phyloP scores from a whole-genome alignment of 2,329 filamentous ascomycete species.

The Neopestalotiopsis rosae region DNA sequence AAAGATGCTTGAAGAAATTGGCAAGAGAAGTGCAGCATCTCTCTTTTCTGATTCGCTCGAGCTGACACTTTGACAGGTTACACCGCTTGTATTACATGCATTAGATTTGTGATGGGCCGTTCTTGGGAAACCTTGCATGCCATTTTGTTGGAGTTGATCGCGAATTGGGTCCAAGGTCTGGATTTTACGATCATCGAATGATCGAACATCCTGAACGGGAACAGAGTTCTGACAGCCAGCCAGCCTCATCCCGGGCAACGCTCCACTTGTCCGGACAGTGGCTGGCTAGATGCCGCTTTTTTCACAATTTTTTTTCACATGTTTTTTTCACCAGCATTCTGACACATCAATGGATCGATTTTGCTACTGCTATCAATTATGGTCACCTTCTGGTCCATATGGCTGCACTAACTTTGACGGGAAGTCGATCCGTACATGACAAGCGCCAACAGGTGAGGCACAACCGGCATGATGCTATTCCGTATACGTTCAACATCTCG shows the following conservation, averaged over 20 bases:
- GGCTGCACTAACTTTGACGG: not conserved
- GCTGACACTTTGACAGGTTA: not conserved
- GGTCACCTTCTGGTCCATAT: not conserved
- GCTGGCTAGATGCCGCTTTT: not conserved
- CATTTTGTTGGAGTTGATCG: not conserved
- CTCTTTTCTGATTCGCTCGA: not conserved
- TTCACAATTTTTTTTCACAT: not conserved
- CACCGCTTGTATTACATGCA: not conserved
- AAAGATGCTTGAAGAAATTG: not conserved
- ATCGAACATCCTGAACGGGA: not conserved
- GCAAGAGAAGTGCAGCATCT: not conserved
- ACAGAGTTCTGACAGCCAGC: not conserved
- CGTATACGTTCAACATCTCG: not conserved
- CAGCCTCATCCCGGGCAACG: not conserved
- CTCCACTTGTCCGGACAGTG: too few species aligned
- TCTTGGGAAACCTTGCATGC: not conserved
- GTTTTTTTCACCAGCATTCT: not conserved
- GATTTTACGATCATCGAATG: not conserved
- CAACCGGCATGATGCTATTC: not conserved
- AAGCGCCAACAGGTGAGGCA: not conserved
- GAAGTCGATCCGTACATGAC: not conserved
- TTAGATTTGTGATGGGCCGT: not conserved
- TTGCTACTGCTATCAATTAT: not conserved
- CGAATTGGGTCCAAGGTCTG: not conserved
- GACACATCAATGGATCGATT: not conserved